Conservation (phyloP, 768 basidiomycete species). For the Suillus fuscotomentosus region DNA sequence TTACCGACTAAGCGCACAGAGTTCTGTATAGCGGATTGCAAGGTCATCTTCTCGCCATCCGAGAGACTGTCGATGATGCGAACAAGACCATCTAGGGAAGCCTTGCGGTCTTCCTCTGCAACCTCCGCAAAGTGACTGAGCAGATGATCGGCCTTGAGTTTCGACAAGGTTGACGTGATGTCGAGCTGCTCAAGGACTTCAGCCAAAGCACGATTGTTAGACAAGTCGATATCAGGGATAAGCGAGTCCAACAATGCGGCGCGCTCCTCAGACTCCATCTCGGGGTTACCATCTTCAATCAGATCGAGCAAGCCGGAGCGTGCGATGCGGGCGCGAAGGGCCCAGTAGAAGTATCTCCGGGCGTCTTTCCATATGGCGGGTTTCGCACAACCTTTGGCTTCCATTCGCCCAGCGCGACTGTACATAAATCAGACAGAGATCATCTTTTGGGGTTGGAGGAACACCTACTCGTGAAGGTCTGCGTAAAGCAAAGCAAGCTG, state of each 20-base stretch:
- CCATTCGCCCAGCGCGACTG: conserved; percentile 94
- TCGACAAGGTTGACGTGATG: conserved; percentile 55
- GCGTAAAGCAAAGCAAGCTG: conserved; percentile 93
- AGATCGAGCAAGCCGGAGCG: conserved; percentile 61
- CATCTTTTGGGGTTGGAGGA: conserved; percentile 1
- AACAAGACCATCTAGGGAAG: conserved; percentile 69
- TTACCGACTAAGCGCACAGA: conserved; percentile 57
- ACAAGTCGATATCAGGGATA: conserved; percentile 48
- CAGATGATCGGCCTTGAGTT: conserved; percentile 71
- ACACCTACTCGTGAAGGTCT: conserved; percentile 89
- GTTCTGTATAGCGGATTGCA: conserved; percentile 63
- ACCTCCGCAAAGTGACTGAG: conserved; percentile 63
- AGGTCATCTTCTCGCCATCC: conserved; percentile 64
- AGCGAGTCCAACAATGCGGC: conserved; percentile 61
- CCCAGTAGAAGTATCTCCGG: conserved; percentile 92
- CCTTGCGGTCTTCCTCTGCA: conserved; percentile 74
- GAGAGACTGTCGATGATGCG: conserved; percentile 72
- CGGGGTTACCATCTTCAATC: conserved; percentile 72
- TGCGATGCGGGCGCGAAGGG: conserved; percentile 78
- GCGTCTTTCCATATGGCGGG: conserved; percentile 86
- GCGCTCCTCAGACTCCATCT: conserved; percentile 65
- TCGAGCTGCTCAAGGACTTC: conserved; percentile 72
- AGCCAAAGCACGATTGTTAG: conserved; percentile 57
- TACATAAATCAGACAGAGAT: conserved; percentile 10
- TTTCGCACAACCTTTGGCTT: conserved; percentile 94